phyloP scores from a whole-genome alignment of 192 early-diverging fungal species.

The Chytriomyces hyalinus region DNA sequence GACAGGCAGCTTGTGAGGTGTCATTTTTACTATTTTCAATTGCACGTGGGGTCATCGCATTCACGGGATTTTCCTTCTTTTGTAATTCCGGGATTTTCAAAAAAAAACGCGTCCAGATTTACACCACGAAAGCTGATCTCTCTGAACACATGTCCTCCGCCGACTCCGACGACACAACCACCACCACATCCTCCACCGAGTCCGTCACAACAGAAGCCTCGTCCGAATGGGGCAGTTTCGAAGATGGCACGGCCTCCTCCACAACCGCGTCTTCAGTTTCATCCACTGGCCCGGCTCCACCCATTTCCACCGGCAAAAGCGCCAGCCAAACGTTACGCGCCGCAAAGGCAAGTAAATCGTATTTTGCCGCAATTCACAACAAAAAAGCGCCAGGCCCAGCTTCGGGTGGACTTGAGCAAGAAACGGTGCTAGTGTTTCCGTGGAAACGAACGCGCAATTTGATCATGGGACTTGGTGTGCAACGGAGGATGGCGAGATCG shows the following conservation, averaged over 20 bases:
- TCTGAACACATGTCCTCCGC: too few species aligned
- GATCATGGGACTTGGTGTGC: constrained; percentile 14
- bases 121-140: too few species aligned
- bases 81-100: too few species aligned
- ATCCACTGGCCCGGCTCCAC: background rate
- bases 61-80: too few species aligned
- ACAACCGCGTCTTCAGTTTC: background rate
- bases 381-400: background rate
- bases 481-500: background rate
- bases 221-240: background rate
- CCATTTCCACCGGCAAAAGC: background rate
- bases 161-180: too few species aligned
- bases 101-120: too few species aligned
- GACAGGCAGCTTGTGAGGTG: too few species aligned
- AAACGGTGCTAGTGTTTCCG: constrained; percentile 22
- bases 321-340: constrained; percentile 9
- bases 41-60: too few species aligned
- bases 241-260: background rate
- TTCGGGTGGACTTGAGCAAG: constrained; percentile 27
- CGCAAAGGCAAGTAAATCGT: background rate
- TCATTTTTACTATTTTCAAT: too few species aligned
- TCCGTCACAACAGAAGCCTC: background rate
- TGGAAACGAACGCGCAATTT: constrained; percentile 16
- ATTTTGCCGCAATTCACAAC: background rate
- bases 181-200: too few species aligned